phyloP scores from a whole-genome alignment of 192 early-diverging fungal species.

The Haplosporangium gracile region DNA sequence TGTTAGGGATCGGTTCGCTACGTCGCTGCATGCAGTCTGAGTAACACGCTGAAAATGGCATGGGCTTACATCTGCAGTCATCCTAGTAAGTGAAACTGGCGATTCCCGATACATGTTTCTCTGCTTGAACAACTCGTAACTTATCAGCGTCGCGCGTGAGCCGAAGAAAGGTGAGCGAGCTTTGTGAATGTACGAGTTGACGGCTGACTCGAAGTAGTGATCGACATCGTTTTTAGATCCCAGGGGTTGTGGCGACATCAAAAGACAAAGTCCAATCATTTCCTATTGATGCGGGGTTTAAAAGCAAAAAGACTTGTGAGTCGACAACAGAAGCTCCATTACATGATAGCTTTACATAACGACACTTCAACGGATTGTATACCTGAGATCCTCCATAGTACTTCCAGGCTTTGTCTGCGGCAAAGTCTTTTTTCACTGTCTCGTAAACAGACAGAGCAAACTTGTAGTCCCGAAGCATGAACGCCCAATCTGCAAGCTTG shows the following conservation, averaged over 20 bases:
- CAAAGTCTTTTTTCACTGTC: conserved; percentile 87
- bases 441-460: conserved; percentile 94
- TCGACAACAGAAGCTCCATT: background rate
- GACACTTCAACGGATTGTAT: background rate
- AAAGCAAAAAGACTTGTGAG: background rate
- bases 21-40: too few species aligned
- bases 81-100: conserved; percentile 73
- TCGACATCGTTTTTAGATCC: conserved; percentile 64
- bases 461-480: conserved; percentile 95
- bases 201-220: conserved; percentile 80
- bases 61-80: conserved; percentile 76
- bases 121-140: conserved; percentile 86
- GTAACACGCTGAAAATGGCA: background rate
- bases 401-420: conserved; percentile 81
- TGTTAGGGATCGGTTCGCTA: background rate
- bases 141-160: conserved; percentile 78
- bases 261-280: conserved; percentile 90
- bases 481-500: conserved; percentile 94
- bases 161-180: conserved; percentile 73
- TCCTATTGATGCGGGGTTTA: conserved; percentile 60
- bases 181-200: conserved; percentile 77
- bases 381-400: conserved; percentile 81
- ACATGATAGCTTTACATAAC: background rate
- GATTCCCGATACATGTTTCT: conserved; percentile 78
- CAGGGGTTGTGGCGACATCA: conserved; percentile 73